Evolutionary conservation across 169 alveolate species (phyloP).

Genomic region (Plasmodium coatneyi): DNA sequence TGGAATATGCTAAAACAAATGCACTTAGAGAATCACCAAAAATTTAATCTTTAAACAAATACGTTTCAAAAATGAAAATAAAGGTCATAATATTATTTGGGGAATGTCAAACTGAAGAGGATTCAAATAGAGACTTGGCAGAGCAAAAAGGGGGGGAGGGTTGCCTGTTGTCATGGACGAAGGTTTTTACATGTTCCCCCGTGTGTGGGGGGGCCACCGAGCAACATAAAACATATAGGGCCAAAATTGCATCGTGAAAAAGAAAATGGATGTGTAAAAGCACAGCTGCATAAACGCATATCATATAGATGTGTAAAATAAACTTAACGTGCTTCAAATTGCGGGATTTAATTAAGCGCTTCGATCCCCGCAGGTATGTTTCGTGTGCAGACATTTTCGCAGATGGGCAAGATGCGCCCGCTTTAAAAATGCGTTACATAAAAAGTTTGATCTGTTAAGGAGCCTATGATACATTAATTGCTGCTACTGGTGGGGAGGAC

Average conservation of each 20-base stretch:
- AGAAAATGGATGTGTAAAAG: neutral
- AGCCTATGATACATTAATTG: neutral
- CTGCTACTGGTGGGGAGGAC: neutral
- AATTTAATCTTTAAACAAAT: constrained; percentile 5
- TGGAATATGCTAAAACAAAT: constrained; percentile 13
- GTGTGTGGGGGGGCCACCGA: neutral
- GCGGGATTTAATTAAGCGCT: neutral
- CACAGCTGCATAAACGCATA: neutral
- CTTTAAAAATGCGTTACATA: neutral
- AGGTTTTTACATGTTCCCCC: neutral
- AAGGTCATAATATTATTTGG: neutral
- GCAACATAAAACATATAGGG: neutral
- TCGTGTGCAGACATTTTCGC: neutral
- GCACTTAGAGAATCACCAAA: constrained; percentile 30
- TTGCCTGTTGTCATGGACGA: neutral
- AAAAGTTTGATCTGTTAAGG: neutral
- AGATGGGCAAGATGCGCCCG: neutral
- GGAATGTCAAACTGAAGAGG: neutral
- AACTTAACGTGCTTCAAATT: neutral
- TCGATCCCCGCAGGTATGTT: neutral
- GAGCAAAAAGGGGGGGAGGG: neutral
- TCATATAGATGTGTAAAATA: neutral
- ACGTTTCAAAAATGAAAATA: constrained; percentile 6
- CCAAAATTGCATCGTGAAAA: neutral
- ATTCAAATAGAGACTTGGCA: neutral